phyloP scores from a whole-genome alignment of 2,329 filamentous ascomycete genomes.

The Talaromyces sp. region DNA sequence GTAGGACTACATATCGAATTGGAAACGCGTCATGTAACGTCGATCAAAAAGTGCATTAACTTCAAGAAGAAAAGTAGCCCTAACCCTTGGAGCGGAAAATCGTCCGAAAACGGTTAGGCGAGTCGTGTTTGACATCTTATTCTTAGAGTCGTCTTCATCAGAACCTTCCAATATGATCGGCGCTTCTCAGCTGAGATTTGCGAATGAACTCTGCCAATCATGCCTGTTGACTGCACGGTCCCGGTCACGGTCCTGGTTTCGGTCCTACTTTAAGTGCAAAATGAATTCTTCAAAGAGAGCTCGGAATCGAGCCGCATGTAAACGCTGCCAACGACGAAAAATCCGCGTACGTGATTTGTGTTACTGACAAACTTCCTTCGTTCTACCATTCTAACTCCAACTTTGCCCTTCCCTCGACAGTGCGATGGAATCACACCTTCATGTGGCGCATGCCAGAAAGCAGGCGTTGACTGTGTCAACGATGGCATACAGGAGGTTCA shows the following conservation, averaged over 20 bases:
- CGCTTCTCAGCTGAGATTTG: not conserved
- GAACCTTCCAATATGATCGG: not conserved
- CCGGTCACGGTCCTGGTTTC: no score
- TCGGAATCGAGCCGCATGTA: slow-evolving; percentile 34
- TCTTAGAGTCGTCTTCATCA: not conserved
- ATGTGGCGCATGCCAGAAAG: slow-evolving; percentile 46
- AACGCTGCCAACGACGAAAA: slow-evolving; percentile 48
- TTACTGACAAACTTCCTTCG: not conserved
- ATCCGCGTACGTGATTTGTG: slow-evolving; percentile 40
- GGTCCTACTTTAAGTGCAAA: not conserved
- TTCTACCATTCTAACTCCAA: not conserved
- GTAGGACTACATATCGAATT: not conserved
- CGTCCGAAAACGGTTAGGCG: not conserved
- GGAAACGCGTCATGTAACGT: not conserved
- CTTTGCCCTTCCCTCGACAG: slow-evolving; percentile 24
- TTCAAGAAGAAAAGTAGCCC: not conserved
- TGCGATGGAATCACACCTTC: slow-evolving; percentile 45
- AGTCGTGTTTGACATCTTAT: not conserved
- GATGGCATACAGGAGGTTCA: slow-evolving; percentile 46
- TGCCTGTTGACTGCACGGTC: no score
- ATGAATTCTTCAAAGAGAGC: slow-evolving; percentile 29
- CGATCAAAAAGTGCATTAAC: not conserved
- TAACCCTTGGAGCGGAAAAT: not conserved
- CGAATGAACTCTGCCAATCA: not conserved
- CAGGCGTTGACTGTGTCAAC: slow-evolving; percentile 42